Percentiles rank a stretch among this genome's conserved stretches.
Evolutionary conservation across 495 filamentous ascomycete genomes (phyloP).

Genomic region (Corynascus novoguineensis): DNA sequence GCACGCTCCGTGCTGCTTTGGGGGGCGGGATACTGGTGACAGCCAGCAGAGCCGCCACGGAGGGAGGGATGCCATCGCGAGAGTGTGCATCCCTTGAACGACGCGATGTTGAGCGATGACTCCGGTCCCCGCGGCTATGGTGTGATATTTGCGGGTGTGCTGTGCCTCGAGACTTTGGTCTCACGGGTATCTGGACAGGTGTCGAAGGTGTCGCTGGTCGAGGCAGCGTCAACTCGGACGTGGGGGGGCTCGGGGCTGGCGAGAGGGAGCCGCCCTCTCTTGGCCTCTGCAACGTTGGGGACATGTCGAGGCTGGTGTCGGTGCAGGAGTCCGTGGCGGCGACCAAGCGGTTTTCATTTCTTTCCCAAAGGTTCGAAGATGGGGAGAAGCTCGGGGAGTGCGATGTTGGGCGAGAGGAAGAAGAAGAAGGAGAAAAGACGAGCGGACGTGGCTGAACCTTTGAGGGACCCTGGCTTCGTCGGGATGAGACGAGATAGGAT

Average conservation of each 20-base stretch:
- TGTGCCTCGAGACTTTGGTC: slow-evolving; percentile 30
- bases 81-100: slow-evolving; percentile 39
- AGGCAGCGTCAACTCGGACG: slow-evolving; percentile 27
- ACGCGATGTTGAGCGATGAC: slow-evolving; percentile 12
- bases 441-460: neutral
- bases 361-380: slow-evolving; percentile 1
- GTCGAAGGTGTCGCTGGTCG: slow-evolving; percentile 37
- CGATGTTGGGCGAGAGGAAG: neutral
- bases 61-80: slow-evolving; percentile 49
- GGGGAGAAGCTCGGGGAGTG: neutral
- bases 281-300: slow-evolving; percentile 16
- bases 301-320: slow-evolving; percentile 24
- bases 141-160: slow-evolving; percentile 27
- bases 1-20: slow-evolving; percentile 25
- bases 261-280: slow-evolving; percentile 23
- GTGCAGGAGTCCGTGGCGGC: slow-evolving; percentile 8
- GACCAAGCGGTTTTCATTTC: slow-evolving; percentile 30
- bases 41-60: slow-evolving; percentile 55
- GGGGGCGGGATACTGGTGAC: slow-evolving; percentile 54
- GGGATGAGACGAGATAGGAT: slow-evolving; percentile 29
- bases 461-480: slow-evolving; percentile 15
- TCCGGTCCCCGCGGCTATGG: slow-evolving; percentile 18
- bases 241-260: slow-evolving; percentile 26
- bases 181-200: slow-evolving; percentile 44
- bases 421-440: neutral